Conservation (phyloP, 441 rosid genomes). For the Monsonia emarginata region DNA sequence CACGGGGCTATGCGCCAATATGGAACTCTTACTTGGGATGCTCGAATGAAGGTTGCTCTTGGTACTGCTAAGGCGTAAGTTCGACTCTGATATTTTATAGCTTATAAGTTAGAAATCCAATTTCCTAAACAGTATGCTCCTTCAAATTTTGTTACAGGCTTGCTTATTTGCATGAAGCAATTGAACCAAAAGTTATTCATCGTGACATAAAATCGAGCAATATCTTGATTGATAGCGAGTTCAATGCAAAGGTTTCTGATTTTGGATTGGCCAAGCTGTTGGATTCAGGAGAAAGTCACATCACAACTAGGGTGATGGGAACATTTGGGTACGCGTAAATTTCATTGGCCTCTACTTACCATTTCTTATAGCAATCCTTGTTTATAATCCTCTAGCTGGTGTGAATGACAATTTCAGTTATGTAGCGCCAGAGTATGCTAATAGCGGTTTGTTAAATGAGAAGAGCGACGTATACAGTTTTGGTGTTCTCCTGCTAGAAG, state of each 20-base stretch:
- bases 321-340: slow-evolving; percentile 62
- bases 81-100: too few species aligned
- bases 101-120: background rate
- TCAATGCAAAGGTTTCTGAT: slow-evolving; percentile 87
- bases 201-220: slow-evolving; percentile 94
- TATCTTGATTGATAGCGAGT: slow-evolving; percentile 74
- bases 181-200: slow-evolving; percentile 96
- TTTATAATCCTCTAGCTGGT: slow-evolving; percentile 2
- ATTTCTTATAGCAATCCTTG: background rate
- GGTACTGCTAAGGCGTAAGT: slow-evolving; percentile 97
- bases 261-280: slow-evolving; percentile 92
- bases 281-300: slow-evolving; percentile 91
- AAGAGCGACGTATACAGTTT: slow-evolving; percentile 95
- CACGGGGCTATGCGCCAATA: slow-evolving; percentile 88
- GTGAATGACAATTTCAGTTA: slow-evolving; percentile 37
- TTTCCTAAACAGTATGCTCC: background rate
- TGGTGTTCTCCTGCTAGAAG: slow-evolving; percentile 80
- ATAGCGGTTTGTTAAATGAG: slow-evolving; percentile 83
- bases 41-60: slow-evolving; percentile 67
- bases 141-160: slow-evolving; percentile 40
- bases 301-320: slow-evolving; percentile 95
- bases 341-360: background rate
- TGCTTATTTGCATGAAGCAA: slow-evolving; percentile 89
- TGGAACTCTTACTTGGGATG: slow-evolving; percentile 92
- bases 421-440: slow-evolving; percentile 95